These are phyloP conservation scores for Solanum lycopersicoides DNA, from an alignment of 257 asterid species.

Conservation along the genomic window DNA sequence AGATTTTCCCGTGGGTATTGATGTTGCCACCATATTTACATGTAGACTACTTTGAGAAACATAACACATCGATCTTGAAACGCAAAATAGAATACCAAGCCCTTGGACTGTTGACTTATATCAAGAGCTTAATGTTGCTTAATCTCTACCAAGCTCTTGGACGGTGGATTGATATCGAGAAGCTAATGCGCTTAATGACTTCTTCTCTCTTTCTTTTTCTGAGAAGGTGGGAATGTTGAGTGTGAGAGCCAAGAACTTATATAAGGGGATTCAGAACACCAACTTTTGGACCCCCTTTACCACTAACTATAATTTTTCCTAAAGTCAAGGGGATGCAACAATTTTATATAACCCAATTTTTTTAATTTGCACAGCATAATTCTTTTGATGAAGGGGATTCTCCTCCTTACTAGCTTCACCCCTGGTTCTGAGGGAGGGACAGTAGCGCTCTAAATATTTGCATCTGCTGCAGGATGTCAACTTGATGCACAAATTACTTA, in stretches of 20 bases:
- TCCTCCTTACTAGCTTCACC: background rate
- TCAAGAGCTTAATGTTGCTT: background rate
- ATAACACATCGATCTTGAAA: background rate
- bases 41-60: background rate
- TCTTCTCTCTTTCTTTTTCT: background rate
- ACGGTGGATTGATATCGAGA: background rate
- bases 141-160: background rate
- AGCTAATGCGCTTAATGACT: background rate
- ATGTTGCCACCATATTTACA: background rate
- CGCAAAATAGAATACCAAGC: background rate
- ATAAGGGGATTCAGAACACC: background rate
- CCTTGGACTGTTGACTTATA: slow-evolving; percentile 9
- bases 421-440: background rate
- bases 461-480: background rate
- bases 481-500: background rate
- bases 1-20: background rate
- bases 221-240: background rate
- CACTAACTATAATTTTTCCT: background rate
- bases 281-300: background rate
- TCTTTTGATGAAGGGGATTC: background rate
- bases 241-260: background rate
- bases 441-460: background rate
- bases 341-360: background rate
- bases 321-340: background rate
- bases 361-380: background rate